These are phyloP conservation scores for Daedaleopsis nitida DNA, from an alignment of 768 basidiomycete species.

Conservation along the genomic window DNA sequence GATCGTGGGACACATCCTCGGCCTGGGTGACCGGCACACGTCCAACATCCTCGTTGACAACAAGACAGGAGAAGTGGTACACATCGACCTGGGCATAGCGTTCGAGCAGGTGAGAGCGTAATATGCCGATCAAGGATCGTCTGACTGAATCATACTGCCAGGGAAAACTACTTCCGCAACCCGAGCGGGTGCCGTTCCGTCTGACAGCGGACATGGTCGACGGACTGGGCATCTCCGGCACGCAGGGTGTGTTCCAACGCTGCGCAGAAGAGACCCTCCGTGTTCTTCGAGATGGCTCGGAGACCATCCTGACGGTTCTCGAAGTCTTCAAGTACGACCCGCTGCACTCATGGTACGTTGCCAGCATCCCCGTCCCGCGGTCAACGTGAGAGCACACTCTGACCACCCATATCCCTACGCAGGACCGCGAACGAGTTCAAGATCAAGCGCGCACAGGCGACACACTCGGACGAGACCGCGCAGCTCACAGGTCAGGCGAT, in stretches of 20 bases:
- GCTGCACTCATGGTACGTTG: conserved; percentile 80
- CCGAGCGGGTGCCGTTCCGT: conserved; percentile 93
- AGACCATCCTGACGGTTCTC: conserved; percentile 90
- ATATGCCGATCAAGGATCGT: neutral
- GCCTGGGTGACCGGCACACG: conserved; percentile 89
- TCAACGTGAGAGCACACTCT: neutral
- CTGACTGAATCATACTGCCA: conserved; percentile 31
- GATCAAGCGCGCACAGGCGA: conserved; percentile 59
- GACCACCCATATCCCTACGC: neutral
- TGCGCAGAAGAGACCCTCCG: conserved; percentile 95
- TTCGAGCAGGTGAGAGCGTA: conserved; percentile 78
- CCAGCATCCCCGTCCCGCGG: neutral
- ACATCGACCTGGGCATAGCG: conserved; percentile 96
- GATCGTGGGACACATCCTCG: conserved; percentile 91
- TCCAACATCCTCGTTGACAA: conserved; percentile 92
- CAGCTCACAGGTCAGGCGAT: conserved; percentile 25
- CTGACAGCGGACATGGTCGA: conserved; percentile 94
- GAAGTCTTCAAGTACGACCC: conserved; percentile 98
- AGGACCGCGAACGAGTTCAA: conserved; percentile 84
- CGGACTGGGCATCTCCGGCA: conserved; percentile 88
- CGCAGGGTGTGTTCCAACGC: conserved; percentile 91
- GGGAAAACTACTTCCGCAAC: conserved; percentile 79
- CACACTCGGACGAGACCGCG: conserved; percentile 24
- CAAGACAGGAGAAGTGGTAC: conserved; percentile 81
- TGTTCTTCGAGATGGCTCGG: conserved; percentile 82